Conservation (phyloP, 371 early-diverging fungal genomes). For the Phascolomyces articulosus region DNA sequence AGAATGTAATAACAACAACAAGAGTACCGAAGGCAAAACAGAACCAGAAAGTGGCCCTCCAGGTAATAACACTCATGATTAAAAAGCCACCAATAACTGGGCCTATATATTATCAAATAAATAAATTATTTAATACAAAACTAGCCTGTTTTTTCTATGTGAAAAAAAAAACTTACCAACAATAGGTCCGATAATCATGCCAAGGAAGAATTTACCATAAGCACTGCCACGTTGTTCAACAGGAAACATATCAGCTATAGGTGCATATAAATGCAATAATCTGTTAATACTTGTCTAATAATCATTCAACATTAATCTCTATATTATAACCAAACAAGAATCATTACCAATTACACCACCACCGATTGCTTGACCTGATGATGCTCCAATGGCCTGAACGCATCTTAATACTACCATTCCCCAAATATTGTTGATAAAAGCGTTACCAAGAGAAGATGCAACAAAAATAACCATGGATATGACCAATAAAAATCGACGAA, state of each 20-base stretch:
- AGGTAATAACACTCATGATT: conserved; percentile 30
- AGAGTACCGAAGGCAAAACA: conserved; percentile 52
- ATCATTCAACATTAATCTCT: no score
- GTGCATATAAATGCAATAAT: no score
- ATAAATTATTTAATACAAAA: no score
- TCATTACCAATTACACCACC: conserved; percentile 1
- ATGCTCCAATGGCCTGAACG: conserved; percentile 70
- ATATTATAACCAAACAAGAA: no score
- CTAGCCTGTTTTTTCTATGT: background rate
- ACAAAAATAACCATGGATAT: conserved; percentile 60
- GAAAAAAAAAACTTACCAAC: conserved; percentile 20
- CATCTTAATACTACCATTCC: conserved; percentile 66
- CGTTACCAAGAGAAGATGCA: conserved; percentile 66
- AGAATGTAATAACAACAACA: conserved; percentile 35
- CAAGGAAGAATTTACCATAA: conserved; percentile 49
- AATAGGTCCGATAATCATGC: conserved; percentile 54
- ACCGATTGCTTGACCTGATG: conserved; percentile 49
- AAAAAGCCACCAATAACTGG: conserved; percentile 36
- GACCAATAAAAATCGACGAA: conserved; percentile 63
- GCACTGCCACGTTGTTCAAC: conserved; percentile 35
- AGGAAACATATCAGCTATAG: conserved; percentile 21
- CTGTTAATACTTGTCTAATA: no score
- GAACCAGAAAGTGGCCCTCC: conserved; percentile 66
- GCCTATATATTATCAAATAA: conserved; percentile 18
- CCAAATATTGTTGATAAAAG: conserved; percentile 59